These are phyloP conservation scores for Naganishia sp. DNA, from an alignment of 1,284 basidiomycete species.

Conservation along the genomic window DNA sequence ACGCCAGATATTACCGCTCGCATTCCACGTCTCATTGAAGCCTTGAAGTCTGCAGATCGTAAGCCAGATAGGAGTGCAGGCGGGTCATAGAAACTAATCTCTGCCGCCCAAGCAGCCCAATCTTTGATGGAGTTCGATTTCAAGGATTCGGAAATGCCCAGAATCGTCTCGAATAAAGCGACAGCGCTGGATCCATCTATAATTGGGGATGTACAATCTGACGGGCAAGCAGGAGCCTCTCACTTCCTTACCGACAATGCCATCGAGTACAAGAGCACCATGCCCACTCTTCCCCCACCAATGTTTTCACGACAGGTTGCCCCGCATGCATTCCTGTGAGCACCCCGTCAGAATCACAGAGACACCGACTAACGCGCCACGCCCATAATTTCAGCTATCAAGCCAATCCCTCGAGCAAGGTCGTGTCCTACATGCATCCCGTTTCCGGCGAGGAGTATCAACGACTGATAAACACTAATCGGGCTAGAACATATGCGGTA, in stretches of 20 bases:
- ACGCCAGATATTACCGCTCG: constrained; percentile 71
- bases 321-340: constrained; percentile 74
- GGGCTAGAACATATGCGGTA: constrained; percentile 69
- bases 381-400: constrained; percentile 64
- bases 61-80: constrained; percentile 31
- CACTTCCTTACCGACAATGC: constrained; percentile 2
- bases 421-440: constrained; percentile 65
- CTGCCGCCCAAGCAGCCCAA: constrained; percentile 61
- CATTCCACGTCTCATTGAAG: constrained; percentile 65
- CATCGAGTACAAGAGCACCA: constrained; percentile 56
- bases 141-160: constrained; percentile 67
- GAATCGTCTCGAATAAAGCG: constrained; percentile 46
- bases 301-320: constrained; percentile 76
- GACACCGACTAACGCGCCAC: not conserved
- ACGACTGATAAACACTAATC: constrained; percentile 70
- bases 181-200: constrained; percentile 37
- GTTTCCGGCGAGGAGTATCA: constrained; percentile 77
- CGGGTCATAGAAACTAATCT: not conserved
- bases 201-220: constrained; percentile 5
- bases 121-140: constrained; percentile 68
- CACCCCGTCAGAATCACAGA: constrained; percentile 11
- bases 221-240: too few relatives aligned
- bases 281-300: constrained; percentile 76
- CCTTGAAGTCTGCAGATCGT: constrained; percentile 81
- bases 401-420: constrained; percentile 69